Base-by-base conservation (phyloP, 208 protist species). In the Herpetomonas muscarum region DNA sequence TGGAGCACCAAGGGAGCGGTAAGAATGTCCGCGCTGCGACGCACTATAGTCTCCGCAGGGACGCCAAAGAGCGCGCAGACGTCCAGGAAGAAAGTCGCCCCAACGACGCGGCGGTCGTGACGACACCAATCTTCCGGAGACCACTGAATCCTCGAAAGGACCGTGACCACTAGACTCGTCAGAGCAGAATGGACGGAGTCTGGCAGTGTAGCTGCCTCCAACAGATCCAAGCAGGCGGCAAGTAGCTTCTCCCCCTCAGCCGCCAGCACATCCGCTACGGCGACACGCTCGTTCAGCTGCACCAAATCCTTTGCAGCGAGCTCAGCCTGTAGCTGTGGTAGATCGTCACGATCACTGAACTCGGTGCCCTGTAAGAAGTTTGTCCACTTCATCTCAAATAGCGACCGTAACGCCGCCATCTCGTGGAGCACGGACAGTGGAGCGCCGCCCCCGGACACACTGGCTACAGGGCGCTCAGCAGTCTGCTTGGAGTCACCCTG, bases 1-100 rank as follows among this genome's bases (percentile, higher is more conserved):
- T n/a, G n/a, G n/a, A 55, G 57, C 28, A 24, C 72, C 13, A 69
- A 21, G 58, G 31, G 51, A 58, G 32, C 65, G 13, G 79, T 30
- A 0, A 70, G 13, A 15, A 55, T 57, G 10, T 78, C 67, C 31
- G 74, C 50, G 44, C 48, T 53, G 24, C 29, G 25, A 7, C 59
- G 26, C 9, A 61, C 49, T 15, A 76, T 55, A 0, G 56, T 39
- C 4, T 28, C 54, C 2, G 55, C 47, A 26, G 48, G 34, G 17
- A 53, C 52, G 15, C 28, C 49, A 6, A 7, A 24, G 15, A 12
- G 9, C 15, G 10, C 17, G 41, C 41, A 46, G 10, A 46, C 5
- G 17, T 46, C 41, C 15, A 46, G 5, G 19, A 46, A 46, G 41
- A 46, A 19, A 19, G 10, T 6, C 10, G 41, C 10, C 5, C 5